Evolutionary conservation across 225 moss, liverwort and hornwort species (phyloP), one percentile per base, ranked within the genome.

Genomic region (Climacium dendroides): DNA sequence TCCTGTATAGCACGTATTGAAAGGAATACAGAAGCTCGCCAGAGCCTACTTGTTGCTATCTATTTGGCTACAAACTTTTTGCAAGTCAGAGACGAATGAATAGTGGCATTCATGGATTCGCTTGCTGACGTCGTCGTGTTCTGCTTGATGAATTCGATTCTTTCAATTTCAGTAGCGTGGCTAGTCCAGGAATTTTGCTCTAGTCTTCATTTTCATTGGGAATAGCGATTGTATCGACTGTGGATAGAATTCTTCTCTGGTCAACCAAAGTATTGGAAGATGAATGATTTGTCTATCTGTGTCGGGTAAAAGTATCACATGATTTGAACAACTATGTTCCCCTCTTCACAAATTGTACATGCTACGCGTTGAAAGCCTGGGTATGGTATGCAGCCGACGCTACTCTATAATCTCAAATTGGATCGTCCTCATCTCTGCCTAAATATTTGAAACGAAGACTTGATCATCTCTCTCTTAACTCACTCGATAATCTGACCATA

Each of bases 401-500:
- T 5, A 8, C 0, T 75, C 14, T 75, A 1, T 14, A 35, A 23
- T 53, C 1, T 35, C 53, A 15, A 53, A 8, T 15, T 23, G 75
- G 3, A 24, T 35, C 5, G 2, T 48, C 11, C 7, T 19, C 19
- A 47, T 73, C 30, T 19, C 74, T 6, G 11, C 5, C 4, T 19
- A 19, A 3, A 4, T 19, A 19, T 5, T 73, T 13, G 35, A 13
- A 50, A 20, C 3, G 32, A 0, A 11, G 20, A 8, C 3, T 32
- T 48, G 20, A 19, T 47, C 1, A 73, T 47, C 10, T 29, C 0
- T 15, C 1, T 29, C 3, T 10, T 6, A 9, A 16, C 6, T 16
- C 28, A 2, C 9, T 32, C 7, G 13, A 34, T 5, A 13, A 11
- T 1, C n/a, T n/a, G n/a, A 52, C 2, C 3, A 8, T 2, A 22